Evolutionary conservation across 495 filamentous ascomycete species (phyloP).

Genomic region (Neurospora discreta): DNA sequence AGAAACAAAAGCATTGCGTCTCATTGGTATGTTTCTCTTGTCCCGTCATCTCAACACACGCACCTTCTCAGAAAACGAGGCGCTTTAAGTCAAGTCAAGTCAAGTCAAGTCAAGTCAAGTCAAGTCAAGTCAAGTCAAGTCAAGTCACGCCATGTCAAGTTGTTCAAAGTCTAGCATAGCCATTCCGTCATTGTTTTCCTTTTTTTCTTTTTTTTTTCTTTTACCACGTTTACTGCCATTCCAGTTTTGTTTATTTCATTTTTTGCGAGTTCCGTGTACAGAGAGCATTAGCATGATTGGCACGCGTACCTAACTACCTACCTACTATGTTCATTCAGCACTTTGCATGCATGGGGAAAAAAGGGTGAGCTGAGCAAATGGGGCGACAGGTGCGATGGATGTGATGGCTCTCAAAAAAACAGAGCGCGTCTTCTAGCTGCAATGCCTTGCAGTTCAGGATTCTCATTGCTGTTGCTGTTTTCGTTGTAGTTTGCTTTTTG

Average conservation of each 20-base stretch:
- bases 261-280: background rate
- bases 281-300: background rate
- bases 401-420: background rate
- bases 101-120: background rate
- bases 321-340: background rate
- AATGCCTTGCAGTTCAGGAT: background rate
- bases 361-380: background rate
- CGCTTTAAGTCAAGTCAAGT: background rate
- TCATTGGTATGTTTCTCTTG: background rate
- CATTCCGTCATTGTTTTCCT: background rate
- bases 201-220: background rate
- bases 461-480: background rate
- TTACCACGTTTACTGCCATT: background rate
- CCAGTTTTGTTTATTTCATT: background rate
- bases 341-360: background rate
- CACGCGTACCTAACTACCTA: background rate
- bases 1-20: background rate
- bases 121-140: background rate
- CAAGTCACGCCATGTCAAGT: background rate
- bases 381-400: background rate
- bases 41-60: background rate
- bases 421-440: background rate
- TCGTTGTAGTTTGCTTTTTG: background rate
- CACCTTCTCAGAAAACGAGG: background rate
- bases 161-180: constrained; percentile 1